Conservation (phyloP, 352 stramenopile species). For the Pythium phragmitis region DNA sequence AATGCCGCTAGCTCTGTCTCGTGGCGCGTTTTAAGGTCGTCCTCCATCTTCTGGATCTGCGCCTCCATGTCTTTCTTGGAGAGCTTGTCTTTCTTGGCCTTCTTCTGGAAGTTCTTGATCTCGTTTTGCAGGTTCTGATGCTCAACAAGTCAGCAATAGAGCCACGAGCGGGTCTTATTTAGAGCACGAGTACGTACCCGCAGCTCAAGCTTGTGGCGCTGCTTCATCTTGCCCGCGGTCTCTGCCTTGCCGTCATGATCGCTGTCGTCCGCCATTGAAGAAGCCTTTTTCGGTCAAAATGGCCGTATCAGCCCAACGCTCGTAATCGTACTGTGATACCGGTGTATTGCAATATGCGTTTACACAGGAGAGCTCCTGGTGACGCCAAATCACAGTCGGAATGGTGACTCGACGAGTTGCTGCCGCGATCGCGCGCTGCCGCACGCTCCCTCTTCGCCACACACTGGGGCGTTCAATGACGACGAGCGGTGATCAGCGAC, state of each 20-base stretch:
- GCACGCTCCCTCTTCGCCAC: neutral
- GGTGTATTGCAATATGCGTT: conserved; percentile 1
- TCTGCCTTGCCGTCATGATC: conserved; percentile 46
- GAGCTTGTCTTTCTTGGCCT: conserved; percentile 81
- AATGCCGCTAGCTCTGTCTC: conserved; percentile 47
- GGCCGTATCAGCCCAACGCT: neutral
- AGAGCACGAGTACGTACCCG: conserved; percentile 42
- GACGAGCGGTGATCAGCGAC: neutral
- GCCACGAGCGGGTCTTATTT: neutral
- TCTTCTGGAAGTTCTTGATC: conserved; percentile 81
- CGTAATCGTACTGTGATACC: conserved; percentile 1
- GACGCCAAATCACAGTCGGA: neutral
- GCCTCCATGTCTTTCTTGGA: conserved; percentile 73
- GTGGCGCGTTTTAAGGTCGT: conserved; percentile 54
- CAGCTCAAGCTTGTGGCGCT: conserved; percentile 86
- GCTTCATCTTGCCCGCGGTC: conserved; percentile 79
- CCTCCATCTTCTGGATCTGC: conserved; percentile 59
- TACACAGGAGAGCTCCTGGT: conserved; percentile 1
- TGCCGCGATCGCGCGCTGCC: neutral
- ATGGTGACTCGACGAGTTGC: neutral
- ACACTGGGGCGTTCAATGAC: neutral
- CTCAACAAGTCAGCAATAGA: neutral
- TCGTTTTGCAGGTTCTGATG: conserved; percentile 73
- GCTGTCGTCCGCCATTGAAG: conserved; percentile 25
- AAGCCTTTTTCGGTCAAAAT: neutral